A percentile compares a stretch with the other conserved stretches of the same genome.
phyloP scores from a whole-genome alignment of 805 yeast species.

The Candida boidinii region DNA sequence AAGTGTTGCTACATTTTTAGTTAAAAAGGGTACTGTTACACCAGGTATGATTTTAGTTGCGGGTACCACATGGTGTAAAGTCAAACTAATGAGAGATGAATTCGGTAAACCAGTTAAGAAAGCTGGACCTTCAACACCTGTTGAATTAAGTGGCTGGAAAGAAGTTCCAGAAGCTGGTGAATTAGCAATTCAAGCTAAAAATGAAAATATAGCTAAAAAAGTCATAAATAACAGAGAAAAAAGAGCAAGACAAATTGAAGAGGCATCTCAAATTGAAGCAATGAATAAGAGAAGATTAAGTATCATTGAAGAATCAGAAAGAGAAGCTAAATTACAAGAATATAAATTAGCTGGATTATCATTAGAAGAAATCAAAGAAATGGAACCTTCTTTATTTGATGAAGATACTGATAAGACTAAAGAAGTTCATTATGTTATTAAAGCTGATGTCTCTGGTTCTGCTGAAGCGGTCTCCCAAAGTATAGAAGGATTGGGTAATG shows the following conservation, averaged over 20 bases:
- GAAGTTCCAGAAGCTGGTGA: slow-evolving; percentile 90
- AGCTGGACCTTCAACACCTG: slow-evolving; percentile 87
- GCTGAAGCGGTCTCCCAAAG: slow-evolving; percentile 88
- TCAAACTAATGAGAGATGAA: slow-evolving; percentile 71
- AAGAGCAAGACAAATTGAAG: slow-evolving; percentile 42
- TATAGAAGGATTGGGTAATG: slow-evolving; percentile 76
- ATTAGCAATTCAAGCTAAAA: slow-evolving; percentile 64
- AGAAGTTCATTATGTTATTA: slow-evolving; percentile 57
- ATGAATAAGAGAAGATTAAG: slow-evolving; percentile 62
- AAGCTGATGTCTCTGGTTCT: slow-evolving; percentile 92
- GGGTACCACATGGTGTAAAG: slow-evolving; percentile 81
- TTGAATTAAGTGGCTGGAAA: slow-evolving; percentile 91
- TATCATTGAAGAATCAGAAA: slow-evolving; percentile 41
- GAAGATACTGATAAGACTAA: slow-evolving; percentile 20
- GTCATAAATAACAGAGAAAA: slow-evolving; percentile 59
- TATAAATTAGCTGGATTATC: slow-evolving; percentile 55
- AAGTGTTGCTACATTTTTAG: slow-evolving; percentile 74
- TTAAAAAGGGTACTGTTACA: slow-evolving; percentile 68
- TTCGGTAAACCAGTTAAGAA: slow-evolving; percentile 48
- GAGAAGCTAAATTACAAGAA: slow-evolving; percentile 46
- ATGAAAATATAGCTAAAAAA: slow-evolving; percentile 66
- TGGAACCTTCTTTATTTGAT: slow-evolving; percentile 24
- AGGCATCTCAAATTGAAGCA: slow-evolving; percentile 55
- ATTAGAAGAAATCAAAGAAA: slow-evolving; percentile 32
- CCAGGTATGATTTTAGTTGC: slow-evolving; percentile 73